Percentiles rank a stretch among this genome's conserved stretches.
Conservation (phyloP, 2,329 filamentous ascomycete genomes). For the Colletotrichum chrysophilum region DNA sequence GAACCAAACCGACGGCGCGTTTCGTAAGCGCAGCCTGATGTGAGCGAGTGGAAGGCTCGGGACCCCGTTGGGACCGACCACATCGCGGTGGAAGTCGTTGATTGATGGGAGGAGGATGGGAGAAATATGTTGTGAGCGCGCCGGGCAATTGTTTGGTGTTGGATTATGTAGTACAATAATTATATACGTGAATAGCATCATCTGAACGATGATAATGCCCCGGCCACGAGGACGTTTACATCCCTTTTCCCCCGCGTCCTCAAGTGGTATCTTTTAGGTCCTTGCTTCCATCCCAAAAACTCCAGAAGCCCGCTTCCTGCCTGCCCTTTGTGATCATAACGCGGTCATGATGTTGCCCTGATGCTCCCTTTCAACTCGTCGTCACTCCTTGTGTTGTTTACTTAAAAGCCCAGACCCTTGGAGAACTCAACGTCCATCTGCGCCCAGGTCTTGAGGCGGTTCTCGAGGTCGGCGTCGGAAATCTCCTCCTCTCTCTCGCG, state of each 20-base stretch:
- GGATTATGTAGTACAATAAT: background rate
- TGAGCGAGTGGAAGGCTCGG: background rate
- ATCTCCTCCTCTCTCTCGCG: conserved; percentile 18
- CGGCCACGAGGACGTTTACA: background rate
- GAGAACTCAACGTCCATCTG: conserved; percentile 35
- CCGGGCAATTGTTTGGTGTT: background rate
- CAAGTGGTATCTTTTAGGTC: background rate
- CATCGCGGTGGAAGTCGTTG: background rate
- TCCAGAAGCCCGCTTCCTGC: conserved; percentile 10
- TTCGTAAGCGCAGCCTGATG: background rate
- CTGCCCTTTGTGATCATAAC: background rate
- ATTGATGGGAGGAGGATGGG: background rate
- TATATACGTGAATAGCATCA: background rate
- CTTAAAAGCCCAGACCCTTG: background rate
- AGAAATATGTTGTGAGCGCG: background rate
- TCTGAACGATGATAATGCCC: background rate
- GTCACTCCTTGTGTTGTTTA: background rate
- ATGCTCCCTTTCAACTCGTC: background rate
- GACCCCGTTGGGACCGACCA: background rate
- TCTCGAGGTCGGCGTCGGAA: conserved; percentile 42
- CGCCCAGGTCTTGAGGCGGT: conserved; percentile 39
- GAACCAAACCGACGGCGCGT: background rate
- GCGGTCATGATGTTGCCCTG: background rate
- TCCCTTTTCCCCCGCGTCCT: background rate
- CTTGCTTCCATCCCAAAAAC: background rate